Conservation (phyloP, 1,284 basidiomycete genomes). For the Tilletia caries region DNA sequence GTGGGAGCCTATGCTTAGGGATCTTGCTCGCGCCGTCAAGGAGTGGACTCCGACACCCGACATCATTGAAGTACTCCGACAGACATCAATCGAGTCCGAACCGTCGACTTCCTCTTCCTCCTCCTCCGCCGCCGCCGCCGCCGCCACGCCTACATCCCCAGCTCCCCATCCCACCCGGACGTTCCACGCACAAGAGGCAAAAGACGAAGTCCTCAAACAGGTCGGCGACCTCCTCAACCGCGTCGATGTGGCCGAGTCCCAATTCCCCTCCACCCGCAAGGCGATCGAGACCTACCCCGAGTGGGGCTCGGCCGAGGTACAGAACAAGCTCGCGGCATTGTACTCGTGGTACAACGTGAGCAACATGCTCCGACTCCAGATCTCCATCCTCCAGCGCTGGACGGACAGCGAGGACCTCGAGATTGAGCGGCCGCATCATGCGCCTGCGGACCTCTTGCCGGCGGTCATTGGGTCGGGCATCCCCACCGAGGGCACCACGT, state of each 20-base stretch:
- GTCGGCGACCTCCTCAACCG: slow-evolving; percentile 36
- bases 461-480: not conserved
- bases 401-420: slow-evolving; percentile 44
- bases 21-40: slow-evolving; percentile 77
- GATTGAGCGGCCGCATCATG: slow-evolving; percentile 25
- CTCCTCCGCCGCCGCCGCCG: not conserved
- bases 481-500: slow-evolving; percentile 54
- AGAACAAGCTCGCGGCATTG: slow-evolving; percentile 43
- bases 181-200: slow-evolving; percentile 11
- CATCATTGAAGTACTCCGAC: not conserved
- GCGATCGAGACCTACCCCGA: slow-evolving; percentile 40
- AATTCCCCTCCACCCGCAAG: slow-evolving; percentile 46
- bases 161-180: slow-evolving; percentile 11
- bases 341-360: slow-evolving; percentile 50
- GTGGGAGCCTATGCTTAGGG: slow-evolving; percentile 73
- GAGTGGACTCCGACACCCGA: slow-evolving; percentile 58
- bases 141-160: too few relatives aligned
- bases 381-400: slow-evolving; percentile 47
- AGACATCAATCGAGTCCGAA: not conserved
- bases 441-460: not conserved
- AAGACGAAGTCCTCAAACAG: slow-evolving; percentile 30
- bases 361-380: slow-evolving; percentile 39
- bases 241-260: slow-evolving; percentile 46
- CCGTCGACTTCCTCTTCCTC: not conserved
- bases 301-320: slow-evolving; percentile 38